phyloP scores from a whole-genome alignment of 768 basidiomycete genomes.

The Sarcodon sp. region DNA sequence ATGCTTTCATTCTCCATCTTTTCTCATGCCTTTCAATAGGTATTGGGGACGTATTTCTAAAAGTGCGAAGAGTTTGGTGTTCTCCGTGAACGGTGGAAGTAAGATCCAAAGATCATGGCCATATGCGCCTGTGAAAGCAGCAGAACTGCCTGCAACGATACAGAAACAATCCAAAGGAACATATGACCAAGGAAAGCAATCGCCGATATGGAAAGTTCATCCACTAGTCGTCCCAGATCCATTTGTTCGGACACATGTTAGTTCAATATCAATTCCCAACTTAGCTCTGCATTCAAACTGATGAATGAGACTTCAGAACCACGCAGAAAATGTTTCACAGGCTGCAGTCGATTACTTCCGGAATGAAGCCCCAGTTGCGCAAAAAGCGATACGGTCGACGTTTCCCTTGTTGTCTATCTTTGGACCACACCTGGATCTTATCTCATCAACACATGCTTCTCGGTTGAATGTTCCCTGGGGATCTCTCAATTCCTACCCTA shows the following conservation, averaged over 20 bases:
- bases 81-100: background rate
- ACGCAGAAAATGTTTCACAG: background rate
- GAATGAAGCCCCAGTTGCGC: background rate
- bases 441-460: too few relatives aligned
- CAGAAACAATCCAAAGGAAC: too few relatives aligned
- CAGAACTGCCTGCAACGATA: too few relatives aligned
- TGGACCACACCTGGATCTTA: too few relatives aligned
- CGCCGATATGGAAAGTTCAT: slow-evolving; percentile 5
- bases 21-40: too few relatives aligned
- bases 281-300: background rate
- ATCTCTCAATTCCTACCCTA: too few relatives aligned
- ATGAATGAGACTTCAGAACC: background rate
- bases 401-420: too few relatives aligned
- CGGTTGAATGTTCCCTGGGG: too few relatives aligned
- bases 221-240: slow-evolving; percentile 15
- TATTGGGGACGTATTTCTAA: background rate
- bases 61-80: background rate
- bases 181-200: too few relatives aligned
- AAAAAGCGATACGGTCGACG: too few relatives aligned
- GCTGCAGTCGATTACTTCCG: background rate
- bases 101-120: background rate
- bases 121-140: too few relatives aligned
- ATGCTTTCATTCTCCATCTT: too few relatives aligned
- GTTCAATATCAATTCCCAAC: background rate
- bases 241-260: slow-evolving; percentile 3